Evolutionary conservation across 148 eudicot genomes (phyloP).

Genomic region (Rhododendron mucronatum): DNA sequence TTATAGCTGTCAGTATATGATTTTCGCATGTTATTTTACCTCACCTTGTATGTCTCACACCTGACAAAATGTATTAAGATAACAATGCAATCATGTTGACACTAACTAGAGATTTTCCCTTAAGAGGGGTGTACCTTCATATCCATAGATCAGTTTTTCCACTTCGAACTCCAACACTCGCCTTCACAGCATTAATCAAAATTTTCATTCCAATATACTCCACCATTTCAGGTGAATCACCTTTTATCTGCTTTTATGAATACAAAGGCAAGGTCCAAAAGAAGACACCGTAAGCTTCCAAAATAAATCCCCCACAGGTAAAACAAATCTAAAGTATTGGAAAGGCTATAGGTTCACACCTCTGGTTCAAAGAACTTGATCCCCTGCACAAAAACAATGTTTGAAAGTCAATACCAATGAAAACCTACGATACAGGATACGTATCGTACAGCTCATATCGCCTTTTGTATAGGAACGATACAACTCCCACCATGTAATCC

Average conservation of each 20-base stretch:
- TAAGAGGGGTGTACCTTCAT: constrained; percentile 53
- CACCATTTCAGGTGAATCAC: constrained; percentile 93
- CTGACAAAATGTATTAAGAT: not conserved
- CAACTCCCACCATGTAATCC: not conserved
- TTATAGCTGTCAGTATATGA: not conserved
- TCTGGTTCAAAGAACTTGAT: constrained; percentile 99
- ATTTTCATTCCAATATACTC: constrained; percentile 89
- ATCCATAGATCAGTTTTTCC: constrained; percentile 86
- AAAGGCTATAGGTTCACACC: constrained; percentile 48
- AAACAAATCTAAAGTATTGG: constrained; percentile 4
- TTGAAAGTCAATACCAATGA: not conserved
- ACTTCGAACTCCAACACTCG: constrained; percentile 47
- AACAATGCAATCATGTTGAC: not conserved
- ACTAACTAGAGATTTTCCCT: not conserved
- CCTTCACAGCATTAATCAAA: constrained; percentile 71
- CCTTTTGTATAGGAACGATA: not conserved
- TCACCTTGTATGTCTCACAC: not conserved
- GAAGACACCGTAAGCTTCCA: not conserved
- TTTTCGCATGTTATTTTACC: not conserved
- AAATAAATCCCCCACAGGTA: constrained; percentile 10
- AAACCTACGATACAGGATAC: not conserved
- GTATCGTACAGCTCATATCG: not conserved
- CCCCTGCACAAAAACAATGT: constrained; percentile 52
- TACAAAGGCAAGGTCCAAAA: constrained; percentile 16
- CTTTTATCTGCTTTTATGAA: constrained; percentile 70